These are phyloP conservation scores for Talaromyces sp. DNA, from an alignment of 2,329 filamentous ascomycete genomes.

Conservation along the genomic window DNA sequence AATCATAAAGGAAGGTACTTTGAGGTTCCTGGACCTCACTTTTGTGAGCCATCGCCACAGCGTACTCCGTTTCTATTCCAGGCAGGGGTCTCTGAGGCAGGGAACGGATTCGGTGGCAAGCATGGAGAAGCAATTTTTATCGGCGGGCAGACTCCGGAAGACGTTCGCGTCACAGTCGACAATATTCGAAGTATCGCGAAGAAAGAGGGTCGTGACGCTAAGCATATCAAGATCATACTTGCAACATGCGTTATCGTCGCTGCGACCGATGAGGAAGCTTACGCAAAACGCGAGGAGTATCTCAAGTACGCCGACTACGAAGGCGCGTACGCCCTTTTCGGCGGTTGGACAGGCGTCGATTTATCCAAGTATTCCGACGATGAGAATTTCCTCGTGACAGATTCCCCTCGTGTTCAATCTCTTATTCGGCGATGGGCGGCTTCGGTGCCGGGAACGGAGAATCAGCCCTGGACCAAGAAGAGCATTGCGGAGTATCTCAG, in stretches of 20 bases:
- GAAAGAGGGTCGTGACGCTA: conserved; percentile 38
- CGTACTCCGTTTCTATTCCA: conserved; percentile 49
- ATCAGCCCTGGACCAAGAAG: conserved; percentile 38
- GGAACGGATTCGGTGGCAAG: conserved; percentile 45
- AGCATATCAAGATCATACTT: conserved; percentile 43
- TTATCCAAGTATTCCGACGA: conserved; percentile 43
- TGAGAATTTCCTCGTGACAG: conserved; percentile 47
- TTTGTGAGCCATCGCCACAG: conserved; percentile 47
- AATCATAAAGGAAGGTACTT: conserved; percentile 31
- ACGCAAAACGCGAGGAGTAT: conserved; percentile 42
- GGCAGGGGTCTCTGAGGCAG: conserved; percentile 46
- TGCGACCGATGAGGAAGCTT: conserved; percentile 44
- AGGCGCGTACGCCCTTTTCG: conserved; percentile 45
- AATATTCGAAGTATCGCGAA: conserved; percentile 40
- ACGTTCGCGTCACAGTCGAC: conserved; percentile 42
- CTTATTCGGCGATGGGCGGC: conserved; percentile 45
- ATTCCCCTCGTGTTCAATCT: conserved; percentile 41
- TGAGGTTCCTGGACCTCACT: conserved; percentile 27
- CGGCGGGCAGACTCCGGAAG: conserved; percentile 42
- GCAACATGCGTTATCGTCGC: conserved; percentile 45
- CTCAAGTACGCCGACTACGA: conserved; percentile 45
- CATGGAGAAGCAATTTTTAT: conserved; percentile 48
- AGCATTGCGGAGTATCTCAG: conserved; percentile 35
- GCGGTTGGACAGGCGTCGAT: conserved; percentile 48
- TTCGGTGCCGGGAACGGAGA: conserved; percentile 41